Evolutionary conservation across 176 grass and related monocot genomes (phyloP), one percentile per base, ranked within the genome.

Genomic region (Chrysopogon serrulatus): DNA sequence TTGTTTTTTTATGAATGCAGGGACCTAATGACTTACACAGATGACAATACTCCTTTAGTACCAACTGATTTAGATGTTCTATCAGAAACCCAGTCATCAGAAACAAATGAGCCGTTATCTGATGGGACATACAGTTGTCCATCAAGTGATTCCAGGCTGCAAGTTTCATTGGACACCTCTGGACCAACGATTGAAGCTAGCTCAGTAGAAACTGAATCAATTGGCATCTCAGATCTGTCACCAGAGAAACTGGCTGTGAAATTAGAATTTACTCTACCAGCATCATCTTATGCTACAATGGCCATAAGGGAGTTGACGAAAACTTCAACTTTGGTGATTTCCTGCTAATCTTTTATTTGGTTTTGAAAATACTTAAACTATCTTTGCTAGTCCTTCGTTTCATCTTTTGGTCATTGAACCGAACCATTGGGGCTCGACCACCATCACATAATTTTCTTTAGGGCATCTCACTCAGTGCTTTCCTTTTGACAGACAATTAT

Each of bases 271-370:
- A 90, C 91, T 83, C 90, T 98, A 74, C 93, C 96, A 53, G 63
- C 96, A 79, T 98, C 96, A 70, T 95, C 88, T 47, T 98, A 98
- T 92, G 93, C 96, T 59, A 98, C 96, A 73, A 95, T 98, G 96
- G 93, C 93, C 44, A 93, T 98, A 69, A 91, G 96, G 68, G 96
- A 98, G 85, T 76, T 98, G 76, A 94, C 75, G 23, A 98, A 98
- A 84, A 87, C 73, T 92, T 95, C 96, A 85, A 93, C 93, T 77
- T 95, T 84, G 77, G 96, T 95, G 95, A 73, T 77, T 78, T 19
- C 40, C 65, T 74, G 75, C 23, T 34, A 18, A 51, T 35, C 39
- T 43, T 66, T 84, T 59, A 13, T 78, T 43, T 68, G 5, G 33
- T 2, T 76, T 60, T 68, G 10, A 10, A 79, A 60, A 34, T 33